Evolutionary conservation across 2,329 filamentous ascomycete species (phyloP), one percentile per base, ranked within the genome.

Genomic region (Neofusicoccum ribis): DNA sequence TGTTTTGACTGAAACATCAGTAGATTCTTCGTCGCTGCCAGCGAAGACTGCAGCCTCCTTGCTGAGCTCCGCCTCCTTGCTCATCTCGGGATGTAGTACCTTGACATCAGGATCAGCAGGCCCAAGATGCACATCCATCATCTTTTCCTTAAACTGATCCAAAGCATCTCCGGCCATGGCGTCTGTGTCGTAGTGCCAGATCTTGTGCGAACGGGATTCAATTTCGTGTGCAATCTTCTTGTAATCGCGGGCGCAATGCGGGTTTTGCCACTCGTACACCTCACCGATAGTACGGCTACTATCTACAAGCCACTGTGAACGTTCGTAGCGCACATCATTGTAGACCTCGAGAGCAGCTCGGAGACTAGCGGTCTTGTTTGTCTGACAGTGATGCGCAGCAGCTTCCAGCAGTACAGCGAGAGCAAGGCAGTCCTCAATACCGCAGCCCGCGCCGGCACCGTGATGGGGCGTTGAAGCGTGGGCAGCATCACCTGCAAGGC

Each of bases 401-500:
- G 41, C 51, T 20, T 43, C 41, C 2, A 60, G 17, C 39, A 60
- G 23, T 4, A 46, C 39, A 17, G 56, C 56, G 7, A 60, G 56
- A 27, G 44, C 56, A 20, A 47, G 41, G 14, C 36, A 39, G 52
- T 72, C 70, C 44, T 72, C 70, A 20, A 72, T 66, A 7, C 67
- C 70, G 36, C 49, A 50, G 14, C 68, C 63, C 12, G 70, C 70
- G 4, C 70, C 69, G 11, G 68, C 69, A 15, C 69, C 70, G 12
- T 69, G 69, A 63, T 69, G 66, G 2, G 70, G 69, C 1, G 66
- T 41, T 5, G 64, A 34, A 23, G 70, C 70, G 65, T 70, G 69
- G 11, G 70, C 70, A 6, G 68, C 65, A 66, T 72, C 69, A 8
- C 70, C 70, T 1, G 68, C 67, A 7, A 72, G 44, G 50, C 66